Evolutionary conservation across 768 basidiomycete species (phyloP), one percentile per base, ranked within the genome.

Genomic region (Leccinum incarnatum): DNA sequence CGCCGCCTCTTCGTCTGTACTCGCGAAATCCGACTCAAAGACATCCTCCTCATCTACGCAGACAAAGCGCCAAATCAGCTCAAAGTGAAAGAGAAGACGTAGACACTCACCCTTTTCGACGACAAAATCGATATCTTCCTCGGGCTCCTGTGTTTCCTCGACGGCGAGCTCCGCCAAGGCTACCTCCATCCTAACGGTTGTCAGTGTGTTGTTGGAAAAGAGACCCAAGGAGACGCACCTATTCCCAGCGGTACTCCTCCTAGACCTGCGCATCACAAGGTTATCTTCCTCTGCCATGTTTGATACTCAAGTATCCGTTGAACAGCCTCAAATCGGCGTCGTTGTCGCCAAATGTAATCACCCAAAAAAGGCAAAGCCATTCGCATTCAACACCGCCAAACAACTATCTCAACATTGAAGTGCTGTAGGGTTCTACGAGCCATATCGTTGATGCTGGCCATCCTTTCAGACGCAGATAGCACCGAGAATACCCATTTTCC

Each of bases 11-110:
- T 91, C 91, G 58, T 93, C 92, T 0, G 92, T 93, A 62, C 88
- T 90, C 61, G 85, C 89, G 66, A 95, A 94, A 70, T 94, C 92
- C 10, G 88, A 90, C 62, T 81, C 91, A 59, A 92, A 91, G 8
- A 87, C 69, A 66, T 93, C 91, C 63, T 89, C 85, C 69, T 95
- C 92, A 53, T 90, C 92, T 91, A 54, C 3, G 53, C 15, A 37
- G 14, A n/a, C 7, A 49, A 54, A 34, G 17, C 19, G 5, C 4
- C 53, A 46, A 14, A 6, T 42, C 5, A 19, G 25, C 15, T 23
- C 47, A 2, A 47, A 49, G 11, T 8, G 51, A 27, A 21, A 46
- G 2, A 23, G 36, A 34, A 15, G 17, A 7, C 5, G 32, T 14
- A 14, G n/a, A 27, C 14, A 30, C 19, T 9, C 30, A 86, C 91